Evolutionary conservation across 2,329 filamentous ascomycete genomes (phyloP).

Genomic region (Bipolaris zeicola): DNA sequence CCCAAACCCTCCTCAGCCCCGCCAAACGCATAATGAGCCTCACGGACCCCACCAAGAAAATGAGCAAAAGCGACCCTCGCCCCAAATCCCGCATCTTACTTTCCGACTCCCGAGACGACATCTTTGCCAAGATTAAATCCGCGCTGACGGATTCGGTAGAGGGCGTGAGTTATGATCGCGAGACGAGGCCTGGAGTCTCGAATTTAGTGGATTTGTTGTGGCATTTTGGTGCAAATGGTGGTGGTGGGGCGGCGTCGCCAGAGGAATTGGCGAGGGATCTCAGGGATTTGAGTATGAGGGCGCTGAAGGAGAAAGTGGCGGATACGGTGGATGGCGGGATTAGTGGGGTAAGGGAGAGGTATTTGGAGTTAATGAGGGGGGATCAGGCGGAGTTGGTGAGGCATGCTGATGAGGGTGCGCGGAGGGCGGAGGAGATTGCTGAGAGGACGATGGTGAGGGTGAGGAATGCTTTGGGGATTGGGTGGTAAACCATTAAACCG

Average conservation of each 20-base stretch:
- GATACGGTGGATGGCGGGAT: constrained; percentile 62
- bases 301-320: constrained; percentile 69
- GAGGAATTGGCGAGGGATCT: constrained; percentile 56
- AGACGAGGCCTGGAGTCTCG: constrained; percentile 75
- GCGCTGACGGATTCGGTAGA: constrained; percentile 78
- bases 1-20: constrained; percentile 53
- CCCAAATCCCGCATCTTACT: constrained; percentile 80
- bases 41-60: constrained; percentile 76
- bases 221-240: constrained; percentile 55
- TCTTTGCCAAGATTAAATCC: constrained; percentile 70
- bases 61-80: constrained; percentile 87
- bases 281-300: constrained; percentile 56
- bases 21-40: constrained; percentile 90
- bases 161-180: constrained; percentile 73
- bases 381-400: constrained; percentile 61
- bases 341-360: constrained; percentile 61
- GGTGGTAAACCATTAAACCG: not conserved
- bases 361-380: constrained; percentile 58
- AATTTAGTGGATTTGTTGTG: constrained; percentile 85
- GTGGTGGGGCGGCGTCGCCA: not conserved
- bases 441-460: constrained; percentile 53
- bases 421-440: constrained; percentile 67
- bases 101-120: constrained; percentile 69
- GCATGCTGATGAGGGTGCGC: constrained; percentile 63
- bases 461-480: constrained; percentile 26